Evolutionary conservation across 192 early-diverging fungal species (phyloP).

Genomic region (Gryganskiella cystojenkinii): DNA sequence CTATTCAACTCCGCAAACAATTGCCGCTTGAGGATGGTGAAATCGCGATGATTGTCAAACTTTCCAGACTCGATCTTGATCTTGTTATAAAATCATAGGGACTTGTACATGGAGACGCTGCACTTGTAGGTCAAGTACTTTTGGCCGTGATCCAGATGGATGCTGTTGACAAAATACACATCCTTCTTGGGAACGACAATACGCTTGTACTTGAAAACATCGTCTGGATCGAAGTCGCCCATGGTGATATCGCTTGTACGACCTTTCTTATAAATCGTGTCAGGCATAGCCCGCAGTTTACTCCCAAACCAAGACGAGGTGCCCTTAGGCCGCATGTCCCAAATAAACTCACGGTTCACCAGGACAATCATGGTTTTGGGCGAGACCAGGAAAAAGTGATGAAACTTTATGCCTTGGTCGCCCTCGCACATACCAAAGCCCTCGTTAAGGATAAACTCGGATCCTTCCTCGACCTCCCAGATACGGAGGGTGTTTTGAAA

Average conservation of each 20-base stretch:
- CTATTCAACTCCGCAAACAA: slow-evolving; percentile 19
- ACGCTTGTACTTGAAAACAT: slow-evolving; percentile 21
- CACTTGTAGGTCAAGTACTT: slow-evolving; percentile 27
- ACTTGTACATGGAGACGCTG: slow-evolving; percentile 21
- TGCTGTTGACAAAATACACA: slow-evolving; percentile 20
- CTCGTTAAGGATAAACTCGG: slow-evolving; percentile 48
- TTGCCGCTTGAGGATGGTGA: neutral
- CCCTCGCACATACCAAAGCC: slow-evolving; percentile 51
- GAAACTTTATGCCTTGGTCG: slow-evolving; percentile 3
- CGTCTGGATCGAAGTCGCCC: too few species aligned
- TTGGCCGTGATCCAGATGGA: slow-evolving; percentile 14
- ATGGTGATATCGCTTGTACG: too few species aligned
- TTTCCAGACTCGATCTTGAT: slow-evolving; percentile 10
- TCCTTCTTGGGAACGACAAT: slow-evolving; percentile 24
- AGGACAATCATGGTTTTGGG: slow-evolving; percentile 44
- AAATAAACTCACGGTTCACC: slow-evolving; percentile 1
- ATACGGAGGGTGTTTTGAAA: slow-evolving; percentile 26
- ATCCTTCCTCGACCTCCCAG: slow-evolving; percentile 48
- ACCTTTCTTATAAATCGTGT: slow-evolving; percentile 13
- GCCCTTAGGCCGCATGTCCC: neutral
- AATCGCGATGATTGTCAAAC: slow-evolving; percentile 11
- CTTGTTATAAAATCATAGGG: slow-evolving; percentile 18
- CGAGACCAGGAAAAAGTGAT: slow-evolving; percentile 48
- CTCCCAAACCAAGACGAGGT: slow-evolving; percentile 6
- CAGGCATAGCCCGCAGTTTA: slow-evolving; percentile 15